Conservation (phyloP, 441 rosid species). For the Croton setiger region DNA sequence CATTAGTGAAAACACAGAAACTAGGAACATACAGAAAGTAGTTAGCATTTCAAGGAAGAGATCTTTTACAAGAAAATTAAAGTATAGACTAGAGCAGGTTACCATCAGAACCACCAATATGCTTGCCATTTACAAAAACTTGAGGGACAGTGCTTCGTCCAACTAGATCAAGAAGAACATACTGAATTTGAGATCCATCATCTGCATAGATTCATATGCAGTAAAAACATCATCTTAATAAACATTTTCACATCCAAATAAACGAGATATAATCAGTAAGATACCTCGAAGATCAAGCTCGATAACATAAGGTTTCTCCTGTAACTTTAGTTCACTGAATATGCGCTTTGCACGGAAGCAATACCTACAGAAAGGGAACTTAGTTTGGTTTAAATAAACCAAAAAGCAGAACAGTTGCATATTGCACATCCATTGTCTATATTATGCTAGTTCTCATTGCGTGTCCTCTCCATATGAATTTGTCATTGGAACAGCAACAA, state of each 20-base stretch:
- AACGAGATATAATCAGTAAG: not conserved
- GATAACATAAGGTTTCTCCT: slow-evolving; percentile 61
- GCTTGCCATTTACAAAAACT: slow-evolving; percentile 80
- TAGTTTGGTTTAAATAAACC: not conserved
- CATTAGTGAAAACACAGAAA: not conserved
- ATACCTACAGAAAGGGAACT: slow-evolving; percentile 38
- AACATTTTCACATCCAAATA: not conserved
- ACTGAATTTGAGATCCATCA: slow-evolving; percentile 69
- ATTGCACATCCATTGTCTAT: not conserved
- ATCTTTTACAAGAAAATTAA: not conserved
- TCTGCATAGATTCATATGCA: slow-evolving; percentile 30
- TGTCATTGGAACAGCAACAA: not conserved
- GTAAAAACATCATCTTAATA: slow-evolving; percentile 3
- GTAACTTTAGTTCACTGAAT: slow-evolving; percentile 41
- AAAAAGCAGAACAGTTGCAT: not conserved
- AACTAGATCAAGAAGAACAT: slow-evolving; percentile 68
- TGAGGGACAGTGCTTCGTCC: slow-evolving; percentile 83
- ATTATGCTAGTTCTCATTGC: not conserved
- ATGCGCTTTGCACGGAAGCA: slow-evolving; percentile 68
- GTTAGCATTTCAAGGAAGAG: not conserved
- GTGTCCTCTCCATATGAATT: not conserved
- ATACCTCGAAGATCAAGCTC: slow-evolving; percentile 90
- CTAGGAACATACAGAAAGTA: not conserved
- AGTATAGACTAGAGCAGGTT: slow-evolving; percentile 4
- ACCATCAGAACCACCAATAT: slow-evolving; percentile 91